Evolutionary conservation across 1,139 yeast genomes (phyloP).

Genomic region (Zygoascus sp.): DNA sequence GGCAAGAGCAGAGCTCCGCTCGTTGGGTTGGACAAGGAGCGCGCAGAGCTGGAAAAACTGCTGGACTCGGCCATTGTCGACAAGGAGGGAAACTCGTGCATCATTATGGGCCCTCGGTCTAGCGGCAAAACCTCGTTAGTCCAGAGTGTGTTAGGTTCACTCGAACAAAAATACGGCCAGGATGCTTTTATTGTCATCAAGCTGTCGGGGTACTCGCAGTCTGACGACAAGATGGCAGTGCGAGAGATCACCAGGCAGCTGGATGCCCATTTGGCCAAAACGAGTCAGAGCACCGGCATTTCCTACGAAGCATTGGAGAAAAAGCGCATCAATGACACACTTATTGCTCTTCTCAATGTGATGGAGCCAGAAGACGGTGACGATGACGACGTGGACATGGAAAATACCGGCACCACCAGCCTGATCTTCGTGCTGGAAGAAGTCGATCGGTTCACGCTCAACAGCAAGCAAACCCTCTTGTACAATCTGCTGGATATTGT

Average conservation of each 20-base stretch:
- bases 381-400: slow-evolving; percentile 33
- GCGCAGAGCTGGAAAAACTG: slow-evolving; percentile 48
- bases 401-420: slow-evolving; percentile 18
- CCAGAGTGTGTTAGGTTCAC: slow-evolving; percentile 50
- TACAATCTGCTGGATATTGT: slow-evolving; percentile 85
- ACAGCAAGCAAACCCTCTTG: slow-evolving; percentile 71
- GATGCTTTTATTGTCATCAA: slow-evolving; percentile 53
- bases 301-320: slow-evolving; percentile 33
- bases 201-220: slow-evolving; percentile 67
- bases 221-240: slow-evolving; percentile 74
- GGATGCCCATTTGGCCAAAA: slow-evolving; percentile 43
- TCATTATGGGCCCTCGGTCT: slow-evolving; percentile 76
- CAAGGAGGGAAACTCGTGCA: slow-evolving; percentile 75
- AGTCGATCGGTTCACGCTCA: slow-evolving; percentile 62
- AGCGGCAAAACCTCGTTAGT: slow-evolving; percentile 70
- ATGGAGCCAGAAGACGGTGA: slow-evolving; percentile 34
- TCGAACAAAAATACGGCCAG: slow-evolving; percentile 39
- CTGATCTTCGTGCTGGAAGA: slow-evolving; percentile 80
- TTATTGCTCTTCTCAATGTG: slow-evolving; percentile 45
- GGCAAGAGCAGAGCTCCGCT: slow-evolving; percentile 22
- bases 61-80: slow-evolving; percentile 62
- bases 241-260: slow-evolving; percentile 83
- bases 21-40: slow-evolving; percentile 31
- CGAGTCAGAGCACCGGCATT: background rate
- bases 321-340: slow-evolving; percentile 49